Percentiles rank a stretch among this genome's conserved stretches.
phyloP scores from a whole-genome alignment of 306 rosid genomes.

The Carpinus fangiana region DNA sequence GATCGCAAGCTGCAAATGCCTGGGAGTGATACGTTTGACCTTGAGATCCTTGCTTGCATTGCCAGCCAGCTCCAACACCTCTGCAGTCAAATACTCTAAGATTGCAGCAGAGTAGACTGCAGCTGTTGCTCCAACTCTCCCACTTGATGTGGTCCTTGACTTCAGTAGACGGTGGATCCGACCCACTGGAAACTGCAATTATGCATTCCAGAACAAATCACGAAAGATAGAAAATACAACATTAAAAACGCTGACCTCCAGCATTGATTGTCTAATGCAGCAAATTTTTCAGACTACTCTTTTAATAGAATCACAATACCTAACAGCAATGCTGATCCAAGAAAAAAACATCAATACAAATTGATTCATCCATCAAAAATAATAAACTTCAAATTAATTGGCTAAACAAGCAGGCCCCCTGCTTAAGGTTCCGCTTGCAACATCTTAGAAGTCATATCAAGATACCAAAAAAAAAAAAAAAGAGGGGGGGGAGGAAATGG shows the following conservation, averaged over 20 bases:
- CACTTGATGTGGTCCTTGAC: slow-evolving; percentile 63
- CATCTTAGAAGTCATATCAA: neutral
- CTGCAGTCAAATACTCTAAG: slow-evolving; percentile 77
- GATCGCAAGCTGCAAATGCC: slow-evolving; percentile 79
- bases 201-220: slow-evolving; percentile 7
- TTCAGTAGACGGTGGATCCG: slow-evolving; percentile 71
- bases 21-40: slow-evolving; percentile 72
- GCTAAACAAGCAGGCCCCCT: neutral
- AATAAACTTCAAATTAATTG: neutral
- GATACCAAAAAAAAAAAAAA: neutral
- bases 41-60: slow-evolving; percentile 79
- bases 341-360: neutral
- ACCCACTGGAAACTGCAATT: slow-evolving; percentile 74
- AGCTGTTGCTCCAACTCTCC: slow-evolving; percentile 79
- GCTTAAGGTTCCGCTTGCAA: neutral
- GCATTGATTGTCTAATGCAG: neutral
- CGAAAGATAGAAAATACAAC: slow-evolving; percentile 14
- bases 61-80: slow-evolving; percentile 75
- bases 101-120: slow-evolving; percentile 83
- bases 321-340: neutral
- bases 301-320: neutral
- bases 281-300: neutral
- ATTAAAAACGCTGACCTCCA: slow-evolving; percentile 1
- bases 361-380: neutral
- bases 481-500: too few species aligned